Base-by-base conservation (phyloP, 1,284 basidiomycete genomes). In the Sanguinoderma infundibulare region DNA sequence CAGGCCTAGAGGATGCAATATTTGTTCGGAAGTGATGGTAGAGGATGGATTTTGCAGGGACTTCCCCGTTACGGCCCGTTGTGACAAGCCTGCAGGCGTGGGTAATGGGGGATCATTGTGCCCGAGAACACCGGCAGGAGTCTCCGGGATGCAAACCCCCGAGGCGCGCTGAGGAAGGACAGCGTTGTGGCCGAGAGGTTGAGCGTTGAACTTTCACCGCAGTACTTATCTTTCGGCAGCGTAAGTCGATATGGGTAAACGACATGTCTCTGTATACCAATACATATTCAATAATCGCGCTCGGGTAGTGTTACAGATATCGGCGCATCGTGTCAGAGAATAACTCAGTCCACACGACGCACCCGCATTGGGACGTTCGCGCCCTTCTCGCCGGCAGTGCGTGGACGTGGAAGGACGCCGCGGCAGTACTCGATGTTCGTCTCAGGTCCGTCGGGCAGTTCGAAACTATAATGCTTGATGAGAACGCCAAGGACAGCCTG, bases 401-500 rank as follows among this genome's bases (percentile, higher is more conserved):
- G 78, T 0, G 83, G 83, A n/a, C 81, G 71, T 3, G 75, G 74
- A 14, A 84, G 62, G 32, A 82, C 67, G 2, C 73, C 75, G 4
- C 70, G 67, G 34, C 76, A 69, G 10, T 65, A 57, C 26, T 72
- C 76, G 38, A 84, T 73, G 67, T 74, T 69, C 2, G 79, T 80
- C 36, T 67, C 65, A 7, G 69, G 67, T 2, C 82, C 81, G 59
- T 78, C 74, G 0, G 71, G 74, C 24, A 84, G 71, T 60, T 81
- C 78, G 61, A 84, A 84, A 6, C 56, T 64, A 64, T 78, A 84
- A 65, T 78, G 75, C 46, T 76, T 72, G 49, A 84, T 73, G 28
- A 85, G 69, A 5, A 81, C 78, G 0, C 75, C 76, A 7, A 86
- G 65, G 0, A 80, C 78, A 4, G 78, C 76, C 82, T 85, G 47